Evolutionary conservation across 2,329 filamentous ascomycete genomes (phyloP).

Genomic region (Botrytis hyacinthi): DNA sequence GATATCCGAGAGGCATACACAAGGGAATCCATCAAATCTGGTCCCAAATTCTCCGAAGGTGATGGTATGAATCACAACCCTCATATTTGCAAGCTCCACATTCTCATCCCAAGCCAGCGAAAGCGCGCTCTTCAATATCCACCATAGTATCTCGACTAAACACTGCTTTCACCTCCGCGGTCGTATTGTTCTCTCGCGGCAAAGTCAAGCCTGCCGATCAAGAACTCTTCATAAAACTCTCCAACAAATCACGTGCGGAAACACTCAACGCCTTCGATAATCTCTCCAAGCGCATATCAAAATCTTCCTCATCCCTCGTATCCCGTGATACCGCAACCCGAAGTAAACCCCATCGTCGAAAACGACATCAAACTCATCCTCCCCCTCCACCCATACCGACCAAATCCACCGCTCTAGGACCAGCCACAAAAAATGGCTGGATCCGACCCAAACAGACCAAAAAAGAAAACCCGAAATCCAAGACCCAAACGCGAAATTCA

Average conservation of each 20-base stretch:
- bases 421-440: conserved; percentile 33
- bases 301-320: conserved; percentile 27
- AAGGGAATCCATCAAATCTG: conserved; percentile 43
- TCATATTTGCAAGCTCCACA: conserved; percentile 5
- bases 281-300: conserved; percentile 43
- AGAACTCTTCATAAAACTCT: conserved; percentile 47
- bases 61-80: conserved; percentile 44
- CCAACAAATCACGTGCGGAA: conserved; percentile 48
- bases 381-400: not conserved
- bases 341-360: not conserved
- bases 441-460: conserved; percentile 20
- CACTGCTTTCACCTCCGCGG: conserved; percentile 43
- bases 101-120: conserved; percentile 25
- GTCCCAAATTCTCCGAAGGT: conserved; percentile 46
- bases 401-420: conserved; percentile 27
- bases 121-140: conserved; percentile 35
- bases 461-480: conserved; percentile 7
- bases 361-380: not conserved
- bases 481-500: not conserved
- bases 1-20: conserved; percentile 46
- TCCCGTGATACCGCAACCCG: not conserved
- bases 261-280: conserved; percentile 50
- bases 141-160: conserved; percentile 46
- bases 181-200: conserved; percentile 41
- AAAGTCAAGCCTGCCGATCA: conserved; percentile 45